Conservation (phyloP, 106 monocot species). For the Narthecium ossifragum region DNA sequence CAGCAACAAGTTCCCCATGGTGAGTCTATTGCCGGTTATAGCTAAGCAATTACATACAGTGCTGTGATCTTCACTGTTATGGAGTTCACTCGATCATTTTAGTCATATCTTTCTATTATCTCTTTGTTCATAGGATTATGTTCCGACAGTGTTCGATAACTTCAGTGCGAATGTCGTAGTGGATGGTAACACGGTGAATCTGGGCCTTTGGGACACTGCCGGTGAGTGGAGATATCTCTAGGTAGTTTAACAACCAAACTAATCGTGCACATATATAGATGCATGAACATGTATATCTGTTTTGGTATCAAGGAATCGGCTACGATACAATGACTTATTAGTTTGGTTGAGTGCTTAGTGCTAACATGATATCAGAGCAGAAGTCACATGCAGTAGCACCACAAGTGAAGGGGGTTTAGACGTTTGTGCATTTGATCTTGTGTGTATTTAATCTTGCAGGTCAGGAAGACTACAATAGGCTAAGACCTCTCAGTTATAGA, state of each 20-base stretch:
- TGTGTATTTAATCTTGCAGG: slow-evolving; percentile 40
- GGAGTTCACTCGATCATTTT: background rate
- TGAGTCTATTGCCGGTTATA: no score
- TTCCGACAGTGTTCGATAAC: slow-evolving; percentile 86
- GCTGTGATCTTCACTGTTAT: background rate
- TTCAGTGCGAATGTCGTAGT: slow-evolving; percentile 83
- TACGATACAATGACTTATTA: no score
- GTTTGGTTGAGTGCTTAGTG: no score
- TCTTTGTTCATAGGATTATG: slow-evolving; percentile 47
- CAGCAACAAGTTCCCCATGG: slow-evolving; percentile 89
- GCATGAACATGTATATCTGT: background rate
- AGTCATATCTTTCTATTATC: background rate
- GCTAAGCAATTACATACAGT: slow-evolving; percentile 1
- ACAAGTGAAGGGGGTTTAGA: no score
- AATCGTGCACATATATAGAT: background rate
- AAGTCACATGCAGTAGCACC: no score
- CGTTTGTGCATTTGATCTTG: no score
- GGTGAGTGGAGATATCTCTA: slow-evolving; percentile 17
- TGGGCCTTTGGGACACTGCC: slow-evolving; percentile 85
- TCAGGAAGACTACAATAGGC: slow-evolving; percentile 73
- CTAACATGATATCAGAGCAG: no score
- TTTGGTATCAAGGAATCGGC: background rate
- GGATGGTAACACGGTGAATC: slow-evolving; percentile 77
- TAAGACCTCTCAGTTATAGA: slow-evolving; percentile 85
- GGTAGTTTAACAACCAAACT: background rate